phyloP scores from a whole-genome alignment of 371 early-diverging fungal species.

The Batkoa obscura region DNA sequence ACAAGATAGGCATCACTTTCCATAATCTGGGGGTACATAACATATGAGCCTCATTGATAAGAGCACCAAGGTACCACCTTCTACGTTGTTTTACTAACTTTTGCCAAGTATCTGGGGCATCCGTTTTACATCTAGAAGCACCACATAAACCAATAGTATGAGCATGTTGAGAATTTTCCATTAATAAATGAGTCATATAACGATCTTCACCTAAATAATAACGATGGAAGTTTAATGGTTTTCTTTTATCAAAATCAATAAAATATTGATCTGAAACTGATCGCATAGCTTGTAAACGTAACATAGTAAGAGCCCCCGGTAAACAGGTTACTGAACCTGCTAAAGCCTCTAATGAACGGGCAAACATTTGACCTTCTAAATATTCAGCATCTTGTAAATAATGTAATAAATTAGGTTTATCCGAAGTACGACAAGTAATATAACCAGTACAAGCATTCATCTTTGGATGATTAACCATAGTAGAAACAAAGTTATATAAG shows the following conservation, averaged over 20 bases:
- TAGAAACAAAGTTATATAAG: conserved; percentile 3
- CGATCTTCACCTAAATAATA: conserved; percentile 53
- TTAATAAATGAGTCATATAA: conserved; percentile 80
- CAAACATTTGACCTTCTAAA: conserved; percentile 5
- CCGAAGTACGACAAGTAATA: conserved; percentile 5
- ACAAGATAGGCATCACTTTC: conserved; percentile 1
- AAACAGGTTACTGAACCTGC: conserved; percentile 5
- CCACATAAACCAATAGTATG: conserved; percentile 91
- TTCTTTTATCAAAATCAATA: conserved; percentile 1
- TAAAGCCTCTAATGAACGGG: neutral
- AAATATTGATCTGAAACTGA: neutral
- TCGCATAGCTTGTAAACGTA: neutral
- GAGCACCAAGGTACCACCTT: conserved; percentile 42
- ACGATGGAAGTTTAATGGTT: conserved; percentile 1
- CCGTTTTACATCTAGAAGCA: conserved; percentile 86
- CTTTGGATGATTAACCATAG: neutral
- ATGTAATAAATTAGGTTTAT: neutral
- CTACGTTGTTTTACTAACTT: conserved; percentile 92
- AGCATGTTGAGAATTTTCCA: conserved; percentile 95
- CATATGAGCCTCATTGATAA: conserved; percentile 7
- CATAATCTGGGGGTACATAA: conserved; percentile 3
- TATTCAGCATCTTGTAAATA: conserved; percentile 5
- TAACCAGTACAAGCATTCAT: conserved; percentile 4
- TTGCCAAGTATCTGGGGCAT: conserved; percentile 86
- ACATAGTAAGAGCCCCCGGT: conserved; percentile 1